Percentiles rank a stretch among this genome's conserved stretches.
Conservation (phyloP, 192 early-diverging fungal species). For the Allomyces macrogynus region DNA sequence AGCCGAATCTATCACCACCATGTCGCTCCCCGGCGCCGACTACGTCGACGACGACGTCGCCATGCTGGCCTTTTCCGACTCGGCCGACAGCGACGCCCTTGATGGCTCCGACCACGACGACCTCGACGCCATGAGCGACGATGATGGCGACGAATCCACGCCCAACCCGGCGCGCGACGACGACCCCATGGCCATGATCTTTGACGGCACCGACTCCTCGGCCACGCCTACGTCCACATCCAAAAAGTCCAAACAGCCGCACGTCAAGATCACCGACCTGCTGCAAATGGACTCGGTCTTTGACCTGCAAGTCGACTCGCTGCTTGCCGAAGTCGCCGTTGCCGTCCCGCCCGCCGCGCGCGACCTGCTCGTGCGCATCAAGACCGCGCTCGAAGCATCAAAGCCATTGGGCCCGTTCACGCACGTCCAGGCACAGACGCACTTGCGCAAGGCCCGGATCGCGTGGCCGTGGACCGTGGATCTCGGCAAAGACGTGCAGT, state of each 20-base stretch:
- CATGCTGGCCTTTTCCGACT: no score
- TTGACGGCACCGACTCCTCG: not conserved
- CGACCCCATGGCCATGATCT: not conserved
- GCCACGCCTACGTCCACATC: not conserved
- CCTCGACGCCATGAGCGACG: not conserved
- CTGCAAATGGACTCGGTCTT: not conserved
- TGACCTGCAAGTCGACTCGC: not conserved
- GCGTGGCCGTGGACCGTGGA: not conserved
- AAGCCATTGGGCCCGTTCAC: not conserved
- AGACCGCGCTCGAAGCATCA: not conserved
- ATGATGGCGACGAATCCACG: not conserved
- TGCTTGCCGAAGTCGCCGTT: not conserved
- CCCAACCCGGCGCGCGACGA: not conserved
- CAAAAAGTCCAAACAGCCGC: not conserved
- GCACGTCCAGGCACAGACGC: not conserved
- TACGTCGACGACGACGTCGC: no score
- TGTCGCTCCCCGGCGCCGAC: no score
- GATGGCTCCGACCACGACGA: not conserved
- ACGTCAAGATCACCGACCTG: not conserved
- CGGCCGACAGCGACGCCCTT: no score
- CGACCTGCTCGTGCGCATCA: not conserved
- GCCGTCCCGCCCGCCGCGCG: not conserved
- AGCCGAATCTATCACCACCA: no score
- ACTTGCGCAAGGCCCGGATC: not conserved
- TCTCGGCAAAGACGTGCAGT: slow-evolving; percentile 26